Base-by-base conservation (phyloP, 2,329 filamentous ascomycete genomes). In the Pseudogymnoascus sp. region DNA sequence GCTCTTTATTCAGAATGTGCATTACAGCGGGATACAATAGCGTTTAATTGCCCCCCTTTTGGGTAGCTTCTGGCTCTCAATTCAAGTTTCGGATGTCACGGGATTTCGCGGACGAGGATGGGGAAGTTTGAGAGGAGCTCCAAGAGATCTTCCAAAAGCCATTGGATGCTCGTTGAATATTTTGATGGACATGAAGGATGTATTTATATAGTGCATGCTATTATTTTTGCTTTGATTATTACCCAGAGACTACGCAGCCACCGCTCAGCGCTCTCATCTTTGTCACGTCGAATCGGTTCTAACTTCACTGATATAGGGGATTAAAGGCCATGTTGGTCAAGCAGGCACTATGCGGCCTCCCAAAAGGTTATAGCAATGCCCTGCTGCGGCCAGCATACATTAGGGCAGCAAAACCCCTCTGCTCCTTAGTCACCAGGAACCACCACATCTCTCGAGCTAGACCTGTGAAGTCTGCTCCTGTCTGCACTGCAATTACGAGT, bases 251-350 rank as follows among this genome's bases (percentile, higher is more conserved):
- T 40, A 40, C 8, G 9, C 3, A 42, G 18, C 18, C 39, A 42
- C 8, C 18, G 4, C 25, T 13, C 15, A 42, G 39, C 39, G 18
- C 39, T 10, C 12, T 42, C 18, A 25, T 42, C 7, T 42, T 12
- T 42, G 39, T 42, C 39, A 6, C 39, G 18, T 12, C 5, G 18
- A 5, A 25, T 42, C 12, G 39, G 25, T 42, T 9, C 39, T 42
- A 25, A 42, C 39, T 42, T 42, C 39, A 13, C 18, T 42, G 18
- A 42, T 42, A 25, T 6, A 42, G 39, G 39, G 18, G 18, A 42
- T n/a, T 25, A 42, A 42, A 10, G 39, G 48, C 48, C 48, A 58
- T 58, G 48, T 58, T 58, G 48, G 27, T 35, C 48, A 58, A 58
- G 48, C 48, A 58, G 31, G 48, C 31, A 58, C 31, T 58, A 35